Evolutionary conservation across 768 basidiomycete species (phyloP).

Genomic region (Tephrocybe sp.): DNA sequence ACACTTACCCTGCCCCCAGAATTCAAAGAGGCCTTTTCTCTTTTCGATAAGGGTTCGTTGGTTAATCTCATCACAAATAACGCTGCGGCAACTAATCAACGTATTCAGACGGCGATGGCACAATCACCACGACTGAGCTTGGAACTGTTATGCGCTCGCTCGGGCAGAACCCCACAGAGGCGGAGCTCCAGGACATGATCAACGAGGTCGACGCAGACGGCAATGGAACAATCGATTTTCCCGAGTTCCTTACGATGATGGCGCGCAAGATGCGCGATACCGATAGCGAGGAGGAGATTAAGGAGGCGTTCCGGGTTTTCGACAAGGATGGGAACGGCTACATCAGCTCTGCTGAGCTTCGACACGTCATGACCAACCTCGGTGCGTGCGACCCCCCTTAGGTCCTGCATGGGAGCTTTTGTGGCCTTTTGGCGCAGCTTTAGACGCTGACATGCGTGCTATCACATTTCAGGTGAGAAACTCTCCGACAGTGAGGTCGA

Average conservation of each 20-base stretch:
- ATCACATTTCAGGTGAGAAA: conserved; percentile 64
- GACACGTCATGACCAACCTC: conserved; percentile 90
- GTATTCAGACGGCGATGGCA: conserved; percentile 86
- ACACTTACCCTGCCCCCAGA: conserved; percentile 43
- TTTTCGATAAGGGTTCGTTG: conserved; percentile 89
- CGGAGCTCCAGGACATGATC: conserved; percentile 93
- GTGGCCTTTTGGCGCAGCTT: background rate
- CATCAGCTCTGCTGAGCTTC: conserved; percentile 84
- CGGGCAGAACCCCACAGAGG: conserved; percentile 91
- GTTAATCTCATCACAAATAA: conserved; percentile 6
- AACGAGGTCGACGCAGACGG: conserved; percentile 85
- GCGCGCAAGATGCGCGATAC: conserved; percentile 89
- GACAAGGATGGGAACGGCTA: conserved; percentile 95
- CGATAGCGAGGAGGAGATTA: conserved; percentile 92
- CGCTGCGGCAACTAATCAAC: conserved; percentile 4
- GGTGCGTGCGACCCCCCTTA: conserved; percentile 43
- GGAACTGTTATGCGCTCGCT: conserved; percentile 93
- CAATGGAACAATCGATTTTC: conserved; percentile 85
- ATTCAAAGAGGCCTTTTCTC: conserved; percentile 98
- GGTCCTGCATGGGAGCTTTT: background rate
- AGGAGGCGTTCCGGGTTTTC: conserved; percentile 96
- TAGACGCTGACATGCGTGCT: background rate
- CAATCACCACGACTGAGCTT: conserved; percentile 88
- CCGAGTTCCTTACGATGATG: conserved; percentile 85
- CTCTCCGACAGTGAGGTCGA: conserved; percentile 85